These are phyloP conservation scores for Sporopachydermia lactativora DNA, from an alignment of 805 yeast species.

Conservation along the genomic window DNA sequence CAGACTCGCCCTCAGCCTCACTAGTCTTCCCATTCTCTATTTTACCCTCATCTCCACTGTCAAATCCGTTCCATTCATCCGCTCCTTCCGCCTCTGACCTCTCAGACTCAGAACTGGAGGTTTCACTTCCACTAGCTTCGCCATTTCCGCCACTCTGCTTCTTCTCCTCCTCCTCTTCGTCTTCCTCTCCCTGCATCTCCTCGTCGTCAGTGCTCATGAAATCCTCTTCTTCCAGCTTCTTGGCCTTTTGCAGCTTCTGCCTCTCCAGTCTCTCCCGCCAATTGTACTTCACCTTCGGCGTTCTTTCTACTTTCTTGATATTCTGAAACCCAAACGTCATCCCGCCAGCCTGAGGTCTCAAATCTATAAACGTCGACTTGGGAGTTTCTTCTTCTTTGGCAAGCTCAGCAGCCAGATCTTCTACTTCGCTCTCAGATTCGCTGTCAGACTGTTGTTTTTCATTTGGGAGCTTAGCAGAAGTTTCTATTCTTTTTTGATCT, in stretches of 20 bases:
- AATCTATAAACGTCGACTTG: constrained; percentile 46
- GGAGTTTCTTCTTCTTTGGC: background rate
- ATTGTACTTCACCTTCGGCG: constrained; percentile 43
- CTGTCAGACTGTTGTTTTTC: background rate
- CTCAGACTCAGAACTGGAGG: constrained; percentile 10
- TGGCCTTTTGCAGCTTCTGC: constrained; percentile 27
- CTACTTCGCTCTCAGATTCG: background rate
- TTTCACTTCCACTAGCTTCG: constrained; percentile 6
- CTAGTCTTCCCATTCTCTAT: constrained; percentile 14
- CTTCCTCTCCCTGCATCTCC: constrained; percentile 14
- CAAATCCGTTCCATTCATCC: constrained; percentile 6
- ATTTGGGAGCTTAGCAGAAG: background rate
- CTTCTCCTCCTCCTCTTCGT: constrained; percentile 8
- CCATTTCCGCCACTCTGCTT: constrained; percentile 5
- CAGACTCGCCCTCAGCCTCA: constrained; percentile 7
- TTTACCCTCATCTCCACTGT: constrained; percentile 14
- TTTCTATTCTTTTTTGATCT: constrained; percentile 1
- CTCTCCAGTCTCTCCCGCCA: constrained; percentile 53
- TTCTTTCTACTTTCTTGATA: constrained; percentile 32
- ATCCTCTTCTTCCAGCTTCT: constrained; percentile 39
- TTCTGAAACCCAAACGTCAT: constrained; percentile 42
- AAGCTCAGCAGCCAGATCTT: background rate
- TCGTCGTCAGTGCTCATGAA: constrained; percentile 18
- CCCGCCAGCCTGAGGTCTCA: constrained; percentile 49
- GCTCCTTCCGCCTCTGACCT: constrained; percentile 4